phyloP scores from a whole-genome alignment of 148 eudicot species.

The Vaccinium corymbosum region DNA sequence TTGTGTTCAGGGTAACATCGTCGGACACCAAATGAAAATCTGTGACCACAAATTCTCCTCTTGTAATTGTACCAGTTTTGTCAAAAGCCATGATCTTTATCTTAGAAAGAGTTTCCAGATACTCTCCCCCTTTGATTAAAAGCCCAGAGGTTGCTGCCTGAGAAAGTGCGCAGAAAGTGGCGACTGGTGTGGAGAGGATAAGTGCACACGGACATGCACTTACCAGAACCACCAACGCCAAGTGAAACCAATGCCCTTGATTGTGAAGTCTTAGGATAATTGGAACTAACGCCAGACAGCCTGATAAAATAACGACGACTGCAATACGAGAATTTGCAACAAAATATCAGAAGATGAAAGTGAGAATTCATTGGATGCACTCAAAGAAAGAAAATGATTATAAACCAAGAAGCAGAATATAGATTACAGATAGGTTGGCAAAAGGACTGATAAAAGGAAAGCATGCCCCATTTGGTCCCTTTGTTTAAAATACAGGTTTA shows the following conservation, averaged over 20 bases:
- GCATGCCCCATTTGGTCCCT: neutral
- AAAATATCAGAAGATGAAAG: neutral
- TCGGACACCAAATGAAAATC: conserved; percentile 41
- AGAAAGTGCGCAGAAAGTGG: conserved; percentile 82
- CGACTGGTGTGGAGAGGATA: conserved; percentile 88
- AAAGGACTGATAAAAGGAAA: neutral
- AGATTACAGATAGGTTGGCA: neutral
- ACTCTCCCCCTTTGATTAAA: conserved; percentile 82
- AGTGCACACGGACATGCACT: conserved; percentile 97
- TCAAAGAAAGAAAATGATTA: neutral
- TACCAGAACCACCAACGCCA: conserved; percentile 76
- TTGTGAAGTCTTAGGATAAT: conserved; percentile 45
- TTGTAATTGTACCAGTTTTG: conserved; percentile 87
- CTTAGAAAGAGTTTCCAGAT: conserved; percentile 70
- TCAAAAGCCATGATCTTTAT: conserved; percentile 72
- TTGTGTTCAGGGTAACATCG: conserved; percentile 36
- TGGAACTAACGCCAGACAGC: conserved; percentile 53
- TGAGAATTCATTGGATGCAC: neutral
- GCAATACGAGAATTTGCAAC: conserved; percentile 9
- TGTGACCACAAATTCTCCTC: conserved; percentile 66
- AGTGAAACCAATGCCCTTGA: conserved; percentile 52
- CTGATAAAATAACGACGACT: conserved; percentile 65
- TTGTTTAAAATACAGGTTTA: neutral
- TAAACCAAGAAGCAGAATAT: neutral
- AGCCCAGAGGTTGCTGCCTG: conserved; percentile 79